phyloP scores from a whole-genome alignment of 805 yeast genomes.

The Schwanniomyces sp. region DNA sequence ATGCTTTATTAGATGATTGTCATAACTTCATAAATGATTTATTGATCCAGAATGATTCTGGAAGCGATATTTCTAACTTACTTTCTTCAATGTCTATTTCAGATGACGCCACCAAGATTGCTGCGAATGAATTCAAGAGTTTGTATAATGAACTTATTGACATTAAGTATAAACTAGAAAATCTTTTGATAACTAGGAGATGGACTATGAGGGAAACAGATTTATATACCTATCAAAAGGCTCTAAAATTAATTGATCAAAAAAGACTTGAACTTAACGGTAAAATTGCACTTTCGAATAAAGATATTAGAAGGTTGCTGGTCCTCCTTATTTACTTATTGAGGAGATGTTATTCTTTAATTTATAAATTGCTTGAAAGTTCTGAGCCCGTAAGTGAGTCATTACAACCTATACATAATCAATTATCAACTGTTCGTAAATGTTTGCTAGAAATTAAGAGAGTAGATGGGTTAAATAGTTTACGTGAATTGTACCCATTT shows the following conservation, averaged over 20 bases:
- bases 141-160: constrained; percentile 64
- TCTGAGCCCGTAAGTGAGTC: constrained; percentile 96
- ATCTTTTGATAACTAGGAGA: constrained; percentile 84
- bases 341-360: constrained; percentile 87
- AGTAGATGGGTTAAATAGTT: constrained; percentile 85
- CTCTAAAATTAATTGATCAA: constrained; percentile 72
- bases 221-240: constrained; percentile 77
- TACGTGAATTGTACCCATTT: constrained; percentile 91
- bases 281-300: constrained; percentile 6
- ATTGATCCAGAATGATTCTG: constrained; percentile 39
- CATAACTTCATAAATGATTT: constrained; percentile 72
- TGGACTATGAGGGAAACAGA: constrained; percentile 99
- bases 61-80: constrained; percentile 16
- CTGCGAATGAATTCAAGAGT: constrained; percentile 35
- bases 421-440: constrained; percentile 84
- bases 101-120: constrained; percentile 1
- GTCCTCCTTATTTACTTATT: constrained; percentile 68
- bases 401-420: constrained; percentile 90
- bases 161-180: constrained; percentile 74
- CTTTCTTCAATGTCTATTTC: constrained; percentile 14
- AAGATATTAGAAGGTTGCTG: constrained; percentile 31
- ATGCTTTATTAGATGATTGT: constrained; percentile 83
- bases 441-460: constrained; percentile 87
- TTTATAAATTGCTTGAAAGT: constrained; percentile 84
- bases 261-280: constrained; percentile 49